These are phyloP conservation scores for Aspergillus ochraceoroseus DNA, from an alignment of 2,329 filamentous ascomycete species.

Conservation along the genomic window DNA sequence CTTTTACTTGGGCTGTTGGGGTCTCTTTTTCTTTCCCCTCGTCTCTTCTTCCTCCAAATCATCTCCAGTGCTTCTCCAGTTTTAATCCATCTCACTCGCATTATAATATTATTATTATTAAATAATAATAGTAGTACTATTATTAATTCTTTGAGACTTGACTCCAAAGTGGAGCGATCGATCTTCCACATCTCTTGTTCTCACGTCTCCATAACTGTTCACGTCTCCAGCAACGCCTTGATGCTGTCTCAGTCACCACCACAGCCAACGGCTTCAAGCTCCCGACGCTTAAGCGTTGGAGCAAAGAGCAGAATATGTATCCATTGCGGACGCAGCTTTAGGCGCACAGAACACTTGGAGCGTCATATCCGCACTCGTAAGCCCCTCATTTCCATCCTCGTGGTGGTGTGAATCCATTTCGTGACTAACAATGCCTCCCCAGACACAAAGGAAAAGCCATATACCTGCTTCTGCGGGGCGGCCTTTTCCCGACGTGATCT, in stretches of 20 bases:
- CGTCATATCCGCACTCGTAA: conserved; percentile 36
- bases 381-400: conserved; percentile 1
- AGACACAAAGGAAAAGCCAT: conserved; percentile 38
- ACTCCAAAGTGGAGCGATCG: too few species aligned
- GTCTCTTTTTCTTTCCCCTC: too few species aligned
- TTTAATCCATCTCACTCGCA: too few species aligned
- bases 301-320: conserved; percentile 32
- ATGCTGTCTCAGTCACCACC: conserved; percentile 32
- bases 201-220: too few species aligned
- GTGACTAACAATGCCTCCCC: conserved; percentile 15
- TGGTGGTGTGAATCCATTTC: neutral
- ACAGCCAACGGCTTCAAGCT: conserved; percentile 20
- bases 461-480: conserved; percentile 36
- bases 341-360: conserved; percentile 36
- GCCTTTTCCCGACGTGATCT: conserved; percentile 36
- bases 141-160: too few species aligned
- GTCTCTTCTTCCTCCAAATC: too few species aligned
- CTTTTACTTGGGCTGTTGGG: too few species aligned
- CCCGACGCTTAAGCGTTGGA: conserved; percentile 26
- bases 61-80: too few species aligned
- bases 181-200: too few species aligned
- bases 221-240: too few species aligned
- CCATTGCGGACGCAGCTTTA: conserved; percentile 34
- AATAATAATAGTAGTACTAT: too few species aligned
- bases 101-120: too few species aligned